Evolutionary conservation across 2,329 filamentous ascomycete species (phyloP).

Genomic region (Drechslerella stenobrocha): DNA sequence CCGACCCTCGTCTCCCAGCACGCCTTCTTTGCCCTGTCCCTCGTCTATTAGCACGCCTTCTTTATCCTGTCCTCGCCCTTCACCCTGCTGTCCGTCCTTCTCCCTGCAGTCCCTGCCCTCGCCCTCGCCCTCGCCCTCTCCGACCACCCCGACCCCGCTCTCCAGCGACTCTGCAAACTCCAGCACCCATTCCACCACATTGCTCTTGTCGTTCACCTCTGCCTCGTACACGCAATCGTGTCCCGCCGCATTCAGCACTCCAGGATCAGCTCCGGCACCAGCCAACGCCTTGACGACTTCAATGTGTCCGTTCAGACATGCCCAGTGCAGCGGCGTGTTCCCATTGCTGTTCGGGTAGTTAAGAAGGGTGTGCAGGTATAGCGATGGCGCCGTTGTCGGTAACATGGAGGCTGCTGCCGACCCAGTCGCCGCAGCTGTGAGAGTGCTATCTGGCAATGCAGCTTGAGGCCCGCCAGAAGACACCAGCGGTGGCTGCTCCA

Average conservation of each 20-base stretch:
- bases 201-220: conserved; percentile 69
- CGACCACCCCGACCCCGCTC: conserved; percentile 50
- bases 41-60: conserved; percentile 31
- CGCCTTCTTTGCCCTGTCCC: conserved; percentile 23
- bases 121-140: conserved; percentile 21
- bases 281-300: conserved; percentile 72
- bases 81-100: conserved; percentile 6
- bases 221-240: conserved; percentile 78
- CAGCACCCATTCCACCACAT: conserved; percentile 64
- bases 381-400: conserved; percentile 46
- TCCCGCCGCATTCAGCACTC: conserved; percentile 77
- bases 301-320: conserved; percentile 83
- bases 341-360: conserved; percentile 73
- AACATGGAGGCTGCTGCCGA: conserved; percentile 11
- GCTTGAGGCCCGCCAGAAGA: conserved; percentile 3
- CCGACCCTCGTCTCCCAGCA: conserved; percentile 37
- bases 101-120: too few species aligned
- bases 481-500: conserved; percentile 23
- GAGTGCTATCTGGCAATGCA: not conserved
- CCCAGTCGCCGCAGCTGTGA: conserved; percentile 7
- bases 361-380: conserved; percentile 53
- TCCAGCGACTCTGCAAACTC: conserved; percentile 56
- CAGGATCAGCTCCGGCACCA: conserved; percentile 75
- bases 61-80: conserved; percentile 14
- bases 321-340: conserved; percentile 94